phyloP scores from a whole-genome alignment of 2,329 filamentous ascomycete species.

The Xylariomycetidae sp. region DNA sequence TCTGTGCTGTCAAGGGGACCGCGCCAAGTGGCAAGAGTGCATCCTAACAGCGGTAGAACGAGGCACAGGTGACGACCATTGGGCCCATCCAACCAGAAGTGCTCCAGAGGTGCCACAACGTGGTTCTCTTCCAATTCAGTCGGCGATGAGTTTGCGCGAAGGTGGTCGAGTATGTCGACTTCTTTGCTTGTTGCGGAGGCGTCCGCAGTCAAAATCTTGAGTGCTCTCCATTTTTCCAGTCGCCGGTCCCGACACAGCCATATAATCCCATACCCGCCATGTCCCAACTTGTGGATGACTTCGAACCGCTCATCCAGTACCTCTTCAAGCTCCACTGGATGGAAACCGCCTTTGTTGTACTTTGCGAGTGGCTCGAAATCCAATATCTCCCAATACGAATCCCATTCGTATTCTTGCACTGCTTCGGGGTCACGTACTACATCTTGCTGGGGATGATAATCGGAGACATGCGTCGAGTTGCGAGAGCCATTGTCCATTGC shows the following conservation, averaged over 20 bases:
- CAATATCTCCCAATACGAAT: too few species aligned
- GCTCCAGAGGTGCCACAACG: constrained; percentile 1
- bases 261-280: constrained; percentile 6
- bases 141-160: too few species aligned
- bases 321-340: constrained; percentile 6
- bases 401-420: too few species aligned
- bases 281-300: constrained; percentile 7
- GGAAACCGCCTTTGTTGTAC: constrained; percentile 7
- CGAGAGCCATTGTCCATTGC: too few species aligned
- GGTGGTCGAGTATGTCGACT: too few species aligned
- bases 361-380: too few species aligned
- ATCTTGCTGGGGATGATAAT: too few species aligned
- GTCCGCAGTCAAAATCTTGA: constrained; percentile 9
- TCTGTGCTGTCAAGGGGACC: background rate
- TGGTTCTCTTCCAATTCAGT: constrained; percentile 3
- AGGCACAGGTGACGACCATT: constrained; percentile 9
- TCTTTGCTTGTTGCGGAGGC: too few species aligned
- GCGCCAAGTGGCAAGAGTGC: background rate
- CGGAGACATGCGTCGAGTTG: too few species aligned
- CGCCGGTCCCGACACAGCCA: constrained; percentile 7
- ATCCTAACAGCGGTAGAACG: constrained; percentile 4
- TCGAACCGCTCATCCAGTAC: constrained; percentile 5
- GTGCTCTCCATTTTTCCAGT: constrained; percentile 3
- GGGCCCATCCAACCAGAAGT: constrained; percentile 7
- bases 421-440: too few species aligned